phyloP scores from a whole-genome alignment of 108 stramenopile genomes.

The Skeletonema tropicum region DNA sequence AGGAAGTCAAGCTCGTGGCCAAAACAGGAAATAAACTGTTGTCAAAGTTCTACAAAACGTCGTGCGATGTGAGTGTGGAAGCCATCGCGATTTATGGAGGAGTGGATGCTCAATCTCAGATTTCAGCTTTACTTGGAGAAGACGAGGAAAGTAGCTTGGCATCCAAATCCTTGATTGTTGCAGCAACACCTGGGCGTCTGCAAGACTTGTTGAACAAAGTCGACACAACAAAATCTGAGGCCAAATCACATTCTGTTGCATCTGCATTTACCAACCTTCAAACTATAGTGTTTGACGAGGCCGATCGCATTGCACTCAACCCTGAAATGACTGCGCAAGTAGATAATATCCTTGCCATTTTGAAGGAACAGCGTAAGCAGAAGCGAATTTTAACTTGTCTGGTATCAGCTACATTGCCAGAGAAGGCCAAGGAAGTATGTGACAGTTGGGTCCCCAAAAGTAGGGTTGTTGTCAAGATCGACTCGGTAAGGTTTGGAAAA shows the following conservation, averaged over 20 bases:
- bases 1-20: constrained; percentile 43
- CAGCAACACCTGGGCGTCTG: constrained; percentile 85
- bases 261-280: constrained; percentile 23
- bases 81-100: neutral
- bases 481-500: constrained; percentile 82
- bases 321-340: constrained; percentile 85
- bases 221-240: constrained; percentile 1
- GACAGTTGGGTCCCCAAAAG: constrained; percentile 1
- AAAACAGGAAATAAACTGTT: constrained; percentile 54
- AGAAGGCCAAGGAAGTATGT: constrained; percentile 4
- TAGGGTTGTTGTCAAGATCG: constrained; percentile 52
- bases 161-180: constrained; percentile 55
- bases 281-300: constrained; percentile 85
- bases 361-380: neutral
- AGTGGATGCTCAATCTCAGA: constrained; percentile 45
- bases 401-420: constrained; percentile 63
- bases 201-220: constrained; percentile 79
- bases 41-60: constrained; percentile 14
- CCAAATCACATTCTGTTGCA: constrained; percentile 22
- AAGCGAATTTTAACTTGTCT: constrained; percentile 36
- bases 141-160: constrained; percentile 9
- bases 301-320: constrained; percentile 70
- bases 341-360: constrained; percentile 69
- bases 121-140: constrained; percentile 45
- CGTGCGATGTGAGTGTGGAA: constrained; percentile 3